Evolutionary conservation across 2,329 filamentous ascomycete species (phyloP).

Genomic region (Neonectria faginata): DNA sequence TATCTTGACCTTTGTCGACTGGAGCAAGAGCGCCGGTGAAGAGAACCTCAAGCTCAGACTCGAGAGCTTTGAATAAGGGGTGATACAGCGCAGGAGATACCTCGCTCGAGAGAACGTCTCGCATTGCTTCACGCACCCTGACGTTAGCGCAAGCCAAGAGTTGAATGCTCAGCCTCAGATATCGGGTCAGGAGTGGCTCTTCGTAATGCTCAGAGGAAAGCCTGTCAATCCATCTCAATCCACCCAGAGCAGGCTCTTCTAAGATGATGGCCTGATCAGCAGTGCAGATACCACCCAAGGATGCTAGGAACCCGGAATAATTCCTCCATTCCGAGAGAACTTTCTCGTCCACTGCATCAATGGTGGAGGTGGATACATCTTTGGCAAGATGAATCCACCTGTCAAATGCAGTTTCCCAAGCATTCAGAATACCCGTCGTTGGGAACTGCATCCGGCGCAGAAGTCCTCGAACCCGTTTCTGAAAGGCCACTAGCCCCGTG

Average conservation of each 20-base stretch:
- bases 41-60: slow-evolving; percentile 72
- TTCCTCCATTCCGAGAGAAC: slow-evolving; percentile 75
- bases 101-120: slow-evolving; percentile 74
- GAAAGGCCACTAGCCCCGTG: slow-evolving; percentile 76
- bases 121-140: slow-evolving; percentile 73
- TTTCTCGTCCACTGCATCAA: slow-evolving; percentile 66
- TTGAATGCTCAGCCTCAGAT: slow-evolving; percentile 72
- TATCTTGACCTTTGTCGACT: slow-evolving; percentile 65
- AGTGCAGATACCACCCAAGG: slow-evolving; percentile 73
- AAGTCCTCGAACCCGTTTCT: slow-evolving; percentile 72
- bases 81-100: slow-evolving; percentile 71
- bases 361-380: slow-evolving; percentile 66
- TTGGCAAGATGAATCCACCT: slow-evolving; percentile 74
- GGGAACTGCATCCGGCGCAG: slow-evolving; percentile 71
- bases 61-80: slow-evolving; percentile 72
- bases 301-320: slow-evolving; percentile 75
- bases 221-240: slow-evolving; percentile 74
- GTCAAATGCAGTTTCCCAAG: slow-evolving; percentile 75
- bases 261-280: slow-evolving; percentile 67
- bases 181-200: slow-evolving; percentile 69
- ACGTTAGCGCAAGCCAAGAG: slow-evolving; percentile 73
- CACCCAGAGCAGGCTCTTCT: slow-evolving; percentile 68
- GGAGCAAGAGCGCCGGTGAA: slow-evolving; percentile 68
- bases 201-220: slow-evolving; percentile 69
- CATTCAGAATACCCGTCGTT: slow-evolving; percentile 73